Base-by-base conservation (phyloP, 208 protist genomes). In the Angomonas ambiguus region DNA sequence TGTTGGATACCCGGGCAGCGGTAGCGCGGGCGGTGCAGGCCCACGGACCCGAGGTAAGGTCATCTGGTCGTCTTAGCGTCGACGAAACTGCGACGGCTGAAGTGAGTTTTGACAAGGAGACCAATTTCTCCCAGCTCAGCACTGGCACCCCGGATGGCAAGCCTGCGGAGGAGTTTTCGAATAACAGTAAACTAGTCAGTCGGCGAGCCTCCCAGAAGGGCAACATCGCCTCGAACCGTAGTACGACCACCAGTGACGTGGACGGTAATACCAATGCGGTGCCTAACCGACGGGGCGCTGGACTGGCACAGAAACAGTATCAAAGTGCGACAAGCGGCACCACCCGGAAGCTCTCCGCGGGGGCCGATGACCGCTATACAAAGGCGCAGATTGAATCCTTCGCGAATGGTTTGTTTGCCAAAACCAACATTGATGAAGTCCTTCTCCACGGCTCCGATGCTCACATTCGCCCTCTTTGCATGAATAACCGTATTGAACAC, bases 401-500 rank as follows among this genome's bases (percentile, higher is more conserved):
- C 16, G 27, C 4, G 27, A 11, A 8, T 5, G 49, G 33, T 8
- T 38, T 33, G 35, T 49, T 63, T 16, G 56, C 35, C 56, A 35
- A 64, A 33, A 58, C 83, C 28, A 32, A 34, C 18, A 33, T 88
- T 2, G 65, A 69, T n/a, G 72, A 85, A 34, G 53, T 95, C 18
- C 65, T 96, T 24, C 71, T 70, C n/a, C 82, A 92, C 65, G 22
- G 31, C 3, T 83, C 85, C 1, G 93, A 97, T 61, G 71, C 82
- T 35, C 87, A 96, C 67, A 88, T 96, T 51, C 85, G 91, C 34
- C 94, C 94, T 11, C 73, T 97, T 8, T 88, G 90, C 53, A 83
- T 82, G 76, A 97, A 96, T 70, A 83, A 56, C 34, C 83, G 88
- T 67, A 95, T 97, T 63, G 93, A 96, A 66, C 77, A 80, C 53